A percentile compares a stretch with the other conserved stretches of the same genome.
Conservation (phyloP, 1,284 basidiomycete species). For the Cerioporus squamosus region DNA sequence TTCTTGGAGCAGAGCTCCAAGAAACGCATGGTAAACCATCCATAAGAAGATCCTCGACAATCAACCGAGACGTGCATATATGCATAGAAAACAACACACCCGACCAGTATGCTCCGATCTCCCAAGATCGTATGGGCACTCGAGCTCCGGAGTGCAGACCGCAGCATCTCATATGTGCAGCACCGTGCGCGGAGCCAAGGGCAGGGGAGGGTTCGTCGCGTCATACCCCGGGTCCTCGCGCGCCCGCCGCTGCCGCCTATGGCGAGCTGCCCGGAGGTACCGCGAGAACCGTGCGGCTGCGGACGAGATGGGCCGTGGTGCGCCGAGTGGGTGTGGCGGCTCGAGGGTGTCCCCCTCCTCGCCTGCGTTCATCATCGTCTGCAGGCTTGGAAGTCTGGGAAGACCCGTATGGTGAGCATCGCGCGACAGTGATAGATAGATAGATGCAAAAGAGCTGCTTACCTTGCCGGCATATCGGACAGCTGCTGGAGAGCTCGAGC, state of each 20-base stretch:
- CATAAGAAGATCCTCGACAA: too few species aligned
- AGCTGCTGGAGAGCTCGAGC: slow-evolving; percentile 86
- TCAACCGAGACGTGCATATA: neutral
- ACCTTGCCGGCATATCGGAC: slow-evolving; percentile 92
- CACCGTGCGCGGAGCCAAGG: slow-evolving; percentile 17
- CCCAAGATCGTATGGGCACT: neutral
- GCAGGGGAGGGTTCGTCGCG: slow-evolving; percentile 35
- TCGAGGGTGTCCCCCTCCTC: slow-evolving; percentile 34
- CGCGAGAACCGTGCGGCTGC: slow-evolving; percentile 60
- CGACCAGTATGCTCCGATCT: too few species aligned
- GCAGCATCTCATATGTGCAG: slow-evolving; percentile 40
- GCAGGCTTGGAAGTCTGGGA: slow-evolving; percentile 53
- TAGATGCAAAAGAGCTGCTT: slow-evolving; percentile 23
- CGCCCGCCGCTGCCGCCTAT: slow-evolving; percentile 17
- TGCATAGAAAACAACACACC: slow-evolving; percentile 1
- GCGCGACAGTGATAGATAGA: too few species aligned
- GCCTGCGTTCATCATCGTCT: slow-evolving; percentile 48
- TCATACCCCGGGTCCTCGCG: slow-evolving; percentile 30
- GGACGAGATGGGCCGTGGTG: slow-evolving; percentile 33
- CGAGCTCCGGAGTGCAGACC: slow-evolving; percentile 23
- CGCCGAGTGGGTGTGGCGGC: slow-evolving; percentile 26
- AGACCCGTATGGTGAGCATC: too few species aligned
- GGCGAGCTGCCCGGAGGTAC: slow-evolving; percentile 55
- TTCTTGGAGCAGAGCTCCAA: too few species aligned
- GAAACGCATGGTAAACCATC: too few species aligned